phyloP scores from a whole-genome alignment of 2,329 filamentous ascomycete genomes.

The Lachnellula arida region DNA sequence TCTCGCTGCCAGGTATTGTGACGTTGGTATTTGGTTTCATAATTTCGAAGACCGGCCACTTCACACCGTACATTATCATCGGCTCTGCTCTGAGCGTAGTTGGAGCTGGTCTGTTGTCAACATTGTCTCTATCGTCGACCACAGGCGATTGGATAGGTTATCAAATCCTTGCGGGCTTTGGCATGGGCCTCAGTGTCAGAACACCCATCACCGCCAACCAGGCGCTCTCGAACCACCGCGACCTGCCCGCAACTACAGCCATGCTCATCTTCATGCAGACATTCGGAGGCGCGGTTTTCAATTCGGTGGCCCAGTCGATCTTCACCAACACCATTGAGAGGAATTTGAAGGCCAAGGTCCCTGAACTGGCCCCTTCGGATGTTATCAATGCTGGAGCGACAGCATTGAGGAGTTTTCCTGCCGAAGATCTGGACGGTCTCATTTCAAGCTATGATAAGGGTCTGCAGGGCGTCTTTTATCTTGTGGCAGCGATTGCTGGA shows the following conservation, averaged over 20 bases:
- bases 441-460: too few species aligned
- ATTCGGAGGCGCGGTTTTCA: not conserved
- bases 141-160: constrained; percentile 18
- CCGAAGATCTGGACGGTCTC: too few species aligned
- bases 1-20: constrained; percentile 26
- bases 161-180: constrained; percentile 17
- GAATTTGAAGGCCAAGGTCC: too few species aligned
- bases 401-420: too few species aligned
- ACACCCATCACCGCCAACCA: constrained; percentile 44
- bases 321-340: not conserved
- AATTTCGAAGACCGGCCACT: constrained; percentile 30
- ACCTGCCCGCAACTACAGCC: not conserved
- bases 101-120: constrained; percentile 32
- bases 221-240: not conserved
- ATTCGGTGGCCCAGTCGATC: not conserved
- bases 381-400: too few species aligned
- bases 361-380: too few species aligned
- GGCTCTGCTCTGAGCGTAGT: constrained; percentile 27
- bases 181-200: constrained; percentile 9
- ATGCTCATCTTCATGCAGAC: not conserved
- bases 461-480: too few species aligned
- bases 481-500: too few species aligned
- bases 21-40: too few species aligned
- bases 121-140: constrained; percentile 17
- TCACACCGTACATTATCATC: constrained; percentile 16